These are phyloP conservation scores for Allium cepa DNA, from an alignment of 106 monocot genomes.

Conservation along the genomic window DNA sequence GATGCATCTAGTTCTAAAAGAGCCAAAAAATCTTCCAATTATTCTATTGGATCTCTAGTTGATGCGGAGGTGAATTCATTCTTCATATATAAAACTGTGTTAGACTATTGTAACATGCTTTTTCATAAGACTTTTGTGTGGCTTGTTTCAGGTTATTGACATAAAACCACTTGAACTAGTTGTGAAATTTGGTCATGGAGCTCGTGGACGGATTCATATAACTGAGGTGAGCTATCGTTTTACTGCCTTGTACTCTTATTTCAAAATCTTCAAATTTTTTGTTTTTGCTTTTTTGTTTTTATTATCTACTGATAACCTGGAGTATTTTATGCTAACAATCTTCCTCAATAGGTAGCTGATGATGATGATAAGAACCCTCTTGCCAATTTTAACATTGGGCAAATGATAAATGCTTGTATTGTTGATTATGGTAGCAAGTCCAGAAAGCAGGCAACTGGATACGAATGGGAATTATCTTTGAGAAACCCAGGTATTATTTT, in stretches of 20 bases:
- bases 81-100: background rate
- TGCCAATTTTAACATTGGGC: constrained; percentile 52
- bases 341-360: constrained; percentile 43
- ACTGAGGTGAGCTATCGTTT: constrained; percentile 54
- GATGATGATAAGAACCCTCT: constrained; percentile 48
- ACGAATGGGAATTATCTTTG: constrained; percentile 62
- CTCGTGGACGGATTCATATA: constrained; percentile 73
- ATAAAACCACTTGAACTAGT: constrained; percentile 60
- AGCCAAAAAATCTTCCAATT: constrained; percentile 39
- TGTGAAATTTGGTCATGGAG: constrained; percentile 59
- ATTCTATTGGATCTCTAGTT: constrained; percentile 63
- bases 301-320: background rate
- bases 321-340: background rate
- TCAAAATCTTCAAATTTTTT: background rate
- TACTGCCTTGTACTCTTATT: background rate
- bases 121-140: no score
- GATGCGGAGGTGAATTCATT: constrained; percentile 63
- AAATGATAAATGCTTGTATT: constrained; percentile 51
- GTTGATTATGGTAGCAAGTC: constrained; percentile 32
- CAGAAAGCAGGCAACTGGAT: constrained; percentile 36
- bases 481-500: constrained; percentile 50
- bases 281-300: background rate
- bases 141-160: constrained; percentile 45
- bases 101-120: no score
- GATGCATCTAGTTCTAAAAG: constrained; percentile 48